Conservation (phyloP, 129 eudicot species). For the Smallanthus sonchifolius region DNA sequence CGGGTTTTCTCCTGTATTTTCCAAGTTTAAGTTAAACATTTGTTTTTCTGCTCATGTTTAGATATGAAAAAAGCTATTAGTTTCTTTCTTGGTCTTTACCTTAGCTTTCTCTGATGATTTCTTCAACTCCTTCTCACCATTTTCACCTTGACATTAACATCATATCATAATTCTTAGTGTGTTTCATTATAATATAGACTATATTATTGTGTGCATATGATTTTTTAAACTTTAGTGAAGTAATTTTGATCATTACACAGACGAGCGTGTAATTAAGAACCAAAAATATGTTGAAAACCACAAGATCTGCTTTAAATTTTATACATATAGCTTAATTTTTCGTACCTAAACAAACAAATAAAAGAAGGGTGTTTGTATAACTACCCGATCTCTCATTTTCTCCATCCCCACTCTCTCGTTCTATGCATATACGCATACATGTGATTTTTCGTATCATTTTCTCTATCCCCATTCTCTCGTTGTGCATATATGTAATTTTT, state of each 20-base stretch:
- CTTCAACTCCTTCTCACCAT: conserved; percentile 31
- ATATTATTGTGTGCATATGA: neutral
- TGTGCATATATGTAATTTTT: no score
- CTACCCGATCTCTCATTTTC: no score
- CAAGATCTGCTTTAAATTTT: no score
- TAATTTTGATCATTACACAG: neutral
- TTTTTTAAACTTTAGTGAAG: neutral
- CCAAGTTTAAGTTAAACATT: conserved; percentile 4
- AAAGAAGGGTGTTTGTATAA: no score
- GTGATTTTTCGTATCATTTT: no score
- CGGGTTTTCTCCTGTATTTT: conserved; percentile 36
- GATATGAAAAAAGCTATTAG: neutral
- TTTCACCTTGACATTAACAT: conserved; percentile 37
- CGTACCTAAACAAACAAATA: no score
- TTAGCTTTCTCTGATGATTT: conserved; percentile 29
- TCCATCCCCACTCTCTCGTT: no score
- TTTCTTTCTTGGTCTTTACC: conserved; percentile 33
- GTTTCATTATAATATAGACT: conserved; percentile 3
- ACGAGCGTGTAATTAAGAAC: no score
- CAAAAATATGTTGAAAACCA: no score
- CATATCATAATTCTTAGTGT: neutral
- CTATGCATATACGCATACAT: no score
- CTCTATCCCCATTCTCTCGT: no score
- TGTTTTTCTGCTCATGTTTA: conserved; percentile 4
- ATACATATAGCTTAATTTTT: no score